Evolutionary conservation across 192 early-diverging fungal species (phyloP), one percentile per base, ranked within the genome.

Genomic region (Backusella liffmaniae): DNA sequence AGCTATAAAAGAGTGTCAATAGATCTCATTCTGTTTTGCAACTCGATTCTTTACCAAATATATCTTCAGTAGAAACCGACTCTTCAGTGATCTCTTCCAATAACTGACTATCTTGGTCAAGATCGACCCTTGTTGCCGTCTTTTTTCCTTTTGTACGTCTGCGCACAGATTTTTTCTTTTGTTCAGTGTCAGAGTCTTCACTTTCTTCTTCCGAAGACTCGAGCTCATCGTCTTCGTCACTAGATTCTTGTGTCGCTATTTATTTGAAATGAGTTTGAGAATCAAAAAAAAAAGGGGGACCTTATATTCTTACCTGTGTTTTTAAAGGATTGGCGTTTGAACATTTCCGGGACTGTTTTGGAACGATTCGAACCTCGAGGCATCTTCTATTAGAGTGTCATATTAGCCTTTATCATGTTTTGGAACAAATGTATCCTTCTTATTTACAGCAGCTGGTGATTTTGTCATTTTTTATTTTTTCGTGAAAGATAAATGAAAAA

Each of bases 171-270:
- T 51, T 23, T 59, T 36, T 56, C 35, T 39, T 73, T 32, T 62
- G 53, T 62, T n/a, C 34, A 29, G 32, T 36, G 18, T 73, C 72
- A 26, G 18, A 21, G 18, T 75, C 74, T 26, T 65, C 67, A n/a
- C 36, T 41, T 16, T 66, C 66, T 8, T 18, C 46, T 32, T 67
- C 80, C 34, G 13, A 36, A 30, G 80, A 83, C 16, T 80, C 79
- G 0, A 80, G 65, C 5, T 80, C 79, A 7, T 81, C 80, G 71
- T 65, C 74, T 67, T 73, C 72, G 3, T 74, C 78, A 21, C 66
- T 59, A 13, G 32, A 49, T 2, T 41, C 59, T 66, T 70, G 51
- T 8, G 35, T 69, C 12, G 16, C 30, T 34, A 65, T 39, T 39
- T 29, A 65, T 13, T 0, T 12, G 26, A 66, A 66, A 0, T 0